Percentiles rank a stretch among this genome's conserved stretches.
Evolutionary conservation across 805 yeast species (phyloP).

Genomic region (Candida vaughaniae): DNA sequence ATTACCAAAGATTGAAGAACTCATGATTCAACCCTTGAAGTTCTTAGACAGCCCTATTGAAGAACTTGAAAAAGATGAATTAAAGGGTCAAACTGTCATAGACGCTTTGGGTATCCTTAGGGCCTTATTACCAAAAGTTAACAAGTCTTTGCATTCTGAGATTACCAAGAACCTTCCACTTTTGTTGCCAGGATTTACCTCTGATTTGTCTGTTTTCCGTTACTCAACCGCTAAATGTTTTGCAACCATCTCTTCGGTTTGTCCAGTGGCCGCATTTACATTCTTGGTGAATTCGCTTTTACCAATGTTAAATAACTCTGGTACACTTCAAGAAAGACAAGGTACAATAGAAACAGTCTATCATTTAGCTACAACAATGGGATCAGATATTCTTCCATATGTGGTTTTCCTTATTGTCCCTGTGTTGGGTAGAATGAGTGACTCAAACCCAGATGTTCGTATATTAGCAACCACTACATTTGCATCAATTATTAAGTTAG

Average conservation of each 20-base stretch:
- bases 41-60: slow-evolving; percentile 30
- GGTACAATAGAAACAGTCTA: slow-evolving; percentile 92
- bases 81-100: slow-evolving; percentile 73
- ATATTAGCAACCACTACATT: slow-evolving; percentile 91
- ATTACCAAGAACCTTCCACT: slow-evolving; percentile 42
- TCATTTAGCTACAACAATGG: slow-evolving; percentile 84
- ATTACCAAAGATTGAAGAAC: slow-evolving; percentile 63
- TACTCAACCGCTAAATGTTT: slow-evolving; percentile 89
- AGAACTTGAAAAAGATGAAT: slow-evolving; percentile 37
- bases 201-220: slow-evolving; percentile 78
- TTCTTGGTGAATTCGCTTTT: slow-evolving; percentile 72
- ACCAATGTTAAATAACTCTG: slow-evolving; percentile 79
- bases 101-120: slow-evolving; percentile 84
- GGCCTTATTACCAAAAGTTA: slow-evolving; percentile 66
- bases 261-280: slow-evolving; percentile 72
- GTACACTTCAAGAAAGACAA: slow-evolving; percentile 70
- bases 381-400: slow-evolving; percentile 84
- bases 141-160: slow-evolving; percentile 45
- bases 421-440: slow-evolving; percentile 96
- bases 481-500: slow-evolving; percentile 92
- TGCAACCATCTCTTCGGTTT: slow-evolving; percentile 69
- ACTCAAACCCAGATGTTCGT: slow-evolving; percentile 84
- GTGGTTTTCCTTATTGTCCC: slow-evolving; percentile 96
- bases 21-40: slow-evolving; percentile 66
- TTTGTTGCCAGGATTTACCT: slow-evolving; percentile 58